Evolutionary conservation across 2,329 filamentous ascomycete species (phyloP), one percentile per base, ranked within the genome.

Genomic region (Cadophora sp.): DNA sequence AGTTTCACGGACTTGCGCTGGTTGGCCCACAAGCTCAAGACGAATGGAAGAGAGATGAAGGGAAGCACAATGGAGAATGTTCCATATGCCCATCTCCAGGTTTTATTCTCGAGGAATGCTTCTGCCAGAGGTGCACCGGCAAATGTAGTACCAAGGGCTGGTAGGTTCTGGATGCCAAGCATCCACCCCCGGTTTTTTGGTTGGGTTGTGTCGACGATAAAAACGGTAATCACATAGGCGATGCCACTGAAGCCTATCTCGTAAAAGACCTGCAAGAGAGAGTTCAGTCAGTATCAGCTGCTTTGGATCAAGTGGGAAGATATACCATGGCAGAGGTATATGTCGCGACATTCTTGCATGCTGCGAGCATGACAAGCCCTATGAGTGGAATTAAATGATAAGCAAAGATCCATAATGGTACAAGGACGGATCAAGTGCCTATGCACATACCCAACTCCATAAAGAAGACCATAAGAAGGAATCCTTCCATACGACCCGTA

Each of bases 131-230:
- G n/a, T n/a, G n/a, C n/a, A n/a, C 88, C 85, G 60, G 88, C 83
- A 80, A 87, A 92, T 1, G 88, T 86, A 1, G 89, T 91, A 72
- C 87, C 83, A 60, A 92, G 85, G 73, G 89, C 91, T 0, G 91
- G 90, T 0, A 90, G 87, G 51, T 83, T 83, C 12, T 87, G 85
- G 66, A 91, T 83, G 1, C 89, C 87, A 51, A 88, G 71, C 1
- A 77, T 74, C 1, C 73, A 69, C 4, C 84, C 87, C 79, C 90
- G 84, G 74, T 91, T 90, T 68, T 85, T 83, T 50, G 92, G 80
- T 22, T 84, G 83, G 0, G 90, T 89, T 0, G 89, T 91, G 73
- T 92, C 91, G 29, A 90, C 88, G 68, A 90, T 86, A 74, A 92
- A 88, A 29, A 92, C 85, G 68, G 84, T 84, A 16, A 91, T 80